A percentile compares a stretch with the other conserved stretches of the same genome.
These are phyloP conservation scores for Suillus plorans DNA, from an alignment of 768 basidiomycete species.

Conservation along the genomic window DNA sequence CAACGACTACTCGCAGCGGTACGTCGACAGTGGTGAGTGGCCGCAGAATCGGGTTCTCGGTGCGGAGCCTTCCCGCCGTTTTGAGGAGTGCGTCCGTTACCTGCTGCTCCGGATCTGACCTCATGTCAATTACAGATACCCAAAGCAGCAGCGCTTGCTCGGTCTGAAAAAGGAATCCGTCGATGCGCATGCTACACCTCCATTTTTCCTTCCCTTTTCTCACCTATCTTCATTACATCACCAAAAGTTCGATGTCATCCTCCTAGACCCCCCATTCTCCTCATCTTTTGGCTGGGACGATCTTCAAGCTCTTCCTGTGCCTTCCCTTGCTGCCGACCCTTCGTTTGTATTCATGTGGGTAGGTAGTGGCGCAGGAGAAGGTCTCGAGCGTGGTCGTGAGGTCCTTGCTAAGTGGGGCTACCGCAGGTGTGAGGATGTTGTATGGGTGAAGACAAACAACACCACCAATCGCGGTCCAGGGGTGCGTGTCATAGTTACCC, in stretches of 20 bases:
- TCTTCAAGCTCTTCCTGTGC: conserved; percentile 78
- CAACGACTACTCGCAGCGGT: conserved; percentile 91
- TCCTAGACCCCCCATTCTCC: conserved; percentile 88
- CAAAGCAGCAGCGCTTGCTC: conserved; percentile 86
- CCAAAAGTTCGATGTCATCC: conserved; percentile 85
- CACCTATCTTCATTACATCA: conserved; percentile 56
- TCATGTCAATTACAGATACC: conserved; percentile 64
- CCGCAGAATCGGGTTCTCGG: conserved; percentile 93
- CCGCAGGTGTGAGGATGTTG: conserved; percentile 94
- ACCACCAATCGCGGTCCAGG: conserved; percentile 71
- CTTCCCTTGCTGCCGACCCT: conserved; percentile 83
- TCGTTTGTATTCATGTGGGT: conserved; percentile 97
- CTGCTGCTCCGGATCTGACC: conserved; percentile 1
- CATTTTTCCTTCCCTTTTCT: conserved; percentile 67
- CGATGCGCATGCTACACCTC: conserved; percentile 63
- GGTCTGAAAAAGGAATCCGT: conserved; percentile 81
- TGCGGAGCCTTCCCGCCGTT: conserved; percentile 82
- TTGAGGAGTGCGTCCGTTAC: conserved; percentile 77
- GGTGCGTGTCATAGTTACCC: conserved; percentile 41
- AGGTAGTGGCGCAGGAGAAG: conserved; percentile 86
- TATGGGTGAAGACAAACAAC: conserved; percentile 94
- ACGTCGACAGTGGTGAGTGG: conserved; percentile 90
- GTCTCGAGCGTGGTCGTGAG: conserved; percentile 89
- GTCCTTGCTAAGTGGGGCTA: conserved; percentile 94
- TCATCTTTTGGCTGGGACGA: conserved; percentile 86